These are phyloP conservation scores for Fusarium mundagurra DNA, from an alignment of 2,329 filamentous ascomycete species.

Conservation along the genomic window DNA sequence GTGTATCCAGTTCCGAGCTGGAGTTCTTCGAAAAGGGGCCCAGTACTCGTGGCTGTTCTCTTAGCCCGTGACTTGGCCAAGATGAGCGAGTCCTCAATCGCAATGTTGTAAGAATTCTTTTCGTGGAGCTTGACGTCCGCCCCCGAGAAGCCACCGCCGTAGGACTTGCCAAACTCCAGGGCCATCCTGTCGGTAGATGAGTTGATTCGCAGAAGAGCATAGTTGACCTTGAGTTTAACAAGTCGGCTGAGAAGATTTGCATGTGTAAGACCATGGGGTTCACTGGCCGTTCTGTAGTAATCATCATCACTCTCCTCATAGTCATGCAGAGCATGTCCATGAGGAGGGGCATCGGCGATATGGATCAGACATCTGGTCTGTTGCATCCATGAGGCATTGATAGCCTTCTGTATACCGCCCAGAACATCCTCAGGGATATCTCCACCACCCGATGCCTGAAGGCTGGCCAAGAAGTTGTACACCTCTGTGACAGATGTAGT, in stretches of 20 bases:
- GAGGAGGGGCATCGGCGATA: constrained; percentile 26
- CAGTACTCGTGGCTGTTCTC: constrained; percentile 2
- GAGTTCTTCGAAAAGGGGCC: constrained; percentile 11
- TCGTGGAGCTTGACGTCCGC: not conserved
- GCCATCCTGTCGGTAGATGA: not conserved
- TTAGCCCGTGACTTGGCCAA: not conserved
- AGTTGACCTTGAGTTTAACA: constrained; percentile 10
- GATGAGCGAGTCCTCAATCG: not conserved
- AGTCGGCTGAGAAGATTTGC: not conserved
- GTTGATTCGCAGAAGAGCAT: constrained; percentile 13
- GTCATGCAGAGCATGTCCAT: constrained; percentile 10
- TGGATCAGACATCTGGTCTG: constrained; percentile 43
- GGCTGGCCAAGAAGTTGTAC: not conserved
- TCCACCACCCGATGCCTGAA: constrained; percentile 38
- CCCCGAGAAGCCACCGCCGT: not conserved
- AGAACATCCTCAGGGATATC: constrained; percentile 52
- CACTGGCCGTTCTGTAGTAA: not conserved
- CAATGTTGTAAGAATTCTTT: not conserved
- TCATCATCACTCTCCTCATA: not conserved
- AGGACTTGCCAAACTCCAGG: not conserved
- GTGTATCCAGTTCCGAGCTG: constrained; percentile 3
- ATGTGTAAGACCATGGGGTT: not conserved
- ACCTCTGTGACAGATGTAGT: constrained; percentile 1
- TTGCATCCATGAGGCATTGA: constrained; percentile 47
- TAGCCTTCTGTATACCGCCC: constrained; percentile 45